phyloP scores from a whole-genome alignment of 148 eudicot genomes.

The Limonium bicolor region DNA sequence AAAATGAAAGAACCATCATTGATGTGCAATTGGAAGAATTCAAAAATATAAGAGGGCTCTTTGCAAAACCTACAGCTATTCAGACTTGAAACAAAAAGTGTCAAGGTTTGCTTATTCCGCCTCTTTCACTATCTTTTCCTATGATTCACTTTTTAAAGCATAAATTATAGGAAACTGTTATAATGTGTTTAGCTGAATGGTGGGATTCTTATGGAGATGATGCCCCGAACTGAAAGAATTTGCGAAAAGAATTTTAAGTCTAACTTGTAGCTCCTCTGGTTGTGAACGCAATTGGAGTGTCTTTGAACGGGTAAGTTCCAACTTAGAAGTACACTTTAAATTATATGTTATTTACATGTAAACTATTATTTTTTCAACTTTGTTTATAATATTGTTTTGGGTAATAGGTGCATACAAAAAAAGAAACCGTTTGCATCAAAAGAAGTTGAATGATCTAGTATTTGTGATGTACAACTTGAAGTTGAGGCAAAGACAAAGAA shows the following conservation, averaged over 20 bases:
- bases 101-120: background rate
- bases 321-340: background rate
- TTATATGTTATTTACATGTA: background rate
- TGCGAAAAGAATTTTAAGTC: background rate
- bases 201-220: background rate
- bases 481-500: background rate
- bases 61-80: background rate
- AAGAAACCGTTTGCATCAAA: background rate
- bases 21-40: background rate
- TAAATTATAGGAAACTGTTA: background rate
- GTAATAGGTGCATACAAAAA: background rate
- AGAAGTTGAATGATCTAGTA: background rate
- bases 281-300: background rate
- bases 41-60: background rate
- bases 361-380: background rate
- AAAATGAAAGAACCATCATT: background rate
- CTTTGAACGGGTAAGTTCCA: background rate
- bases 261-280: background rate
- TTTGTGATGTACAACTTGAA: background rate
- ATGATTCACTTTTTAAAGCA: background rate
- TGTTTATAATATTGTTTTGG: background rate
- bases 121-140: background rate
- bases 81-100: background rate
- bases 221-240: background rate
- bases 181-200: background rate